Evolutionary conservation across 164 flowering plant genomes (phyloP).

Genomic region (Platanus orientalis): DNA sequence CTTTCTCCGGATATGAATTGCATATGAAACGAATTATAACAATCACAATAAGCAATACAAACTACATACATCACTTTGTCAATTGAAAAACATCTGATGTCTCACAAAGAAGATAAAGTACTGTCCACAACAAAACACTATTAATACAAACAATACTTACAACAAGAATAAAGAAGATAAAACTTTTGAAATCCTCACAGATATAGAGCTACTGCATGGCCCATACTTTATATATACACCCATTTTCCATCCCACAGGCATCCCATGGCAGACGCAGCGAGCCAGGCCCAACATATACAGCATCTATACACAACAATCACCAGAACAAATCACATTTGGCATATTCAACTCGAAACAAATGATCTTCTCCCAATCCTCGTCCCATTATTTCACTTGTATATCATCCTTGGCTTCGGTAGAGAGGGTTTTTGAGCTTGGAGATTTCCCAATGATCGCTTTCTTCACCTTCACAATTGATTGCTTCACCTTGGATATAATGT

Average conservation of each 20-base stretch:
- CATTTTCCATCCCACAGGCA: constrained; percentile 12
- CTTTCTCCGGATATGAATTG: constrained; percentile 1
- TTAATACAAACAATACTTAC: constrained; percentile 14
- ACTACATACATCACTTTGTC: constrained; percentile 4
- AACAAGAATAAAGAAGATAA: constrained; percentile 7
- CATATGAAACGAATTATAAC: background rate
- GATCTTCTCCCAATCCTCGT: background rate
- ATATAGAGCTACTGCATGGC: constrained; percentile 5
- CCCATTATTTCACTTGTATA: constrained; percentile 35
- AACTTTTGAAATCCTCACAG: constrained; percentile 7
- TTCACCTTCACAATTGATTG: constrained; percentile 66
- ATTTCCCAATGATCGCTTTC: constrained; percentile 77
- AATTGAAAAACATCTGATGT: constrained; percentile 5
- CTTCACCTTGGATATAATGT: constrained; percentile 61
- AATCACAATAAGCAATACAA: background rate
- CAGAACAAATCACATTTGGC: background rate
- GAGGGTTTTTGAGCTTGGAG: constrained; percentile 48
- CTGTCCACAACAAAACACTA: constrained; percentile 5
- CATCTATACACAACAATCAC: constrained; percentile 12
- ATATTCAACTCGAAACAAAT: background rate
- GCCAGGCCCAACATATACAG: constrained; percentile 2
- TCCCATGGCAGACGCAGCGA: constrained; percentile 3
- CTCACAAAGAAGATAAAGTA: constrained; percentile 4
- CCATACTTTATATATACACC: constrained; percentile 19
- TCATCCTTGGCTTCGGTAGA: constrained; percentile 47